Percentiles rank a stretch among this genome's conserved stretches.
Evolutionary conservation across 164 flowering plant species (phyloP).

Genomic region (Pachysandra terminalis): DNA sequence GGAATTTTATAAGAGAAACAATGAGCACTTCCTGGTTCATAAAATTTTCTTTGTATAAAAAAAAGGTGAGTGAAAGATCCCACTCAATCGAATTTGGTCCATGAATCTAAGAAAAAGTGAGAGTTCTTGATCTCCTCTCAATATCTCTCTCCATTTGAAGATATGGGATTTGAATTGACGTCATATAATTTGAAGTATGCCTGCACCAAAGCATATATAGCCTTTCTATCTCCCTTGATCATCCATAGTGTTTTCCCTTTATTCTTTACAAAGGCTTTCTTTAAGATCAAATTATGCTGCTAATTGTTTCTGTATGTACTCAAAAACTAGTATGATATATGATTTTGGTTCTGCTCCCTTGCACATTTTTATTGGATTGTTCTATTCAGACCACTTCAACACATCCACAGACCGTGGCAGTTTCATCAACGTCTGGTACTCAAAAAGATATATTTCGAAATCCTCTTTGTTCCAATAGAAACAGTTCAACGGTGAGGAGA

Average conservation of each 20-base stretch:
- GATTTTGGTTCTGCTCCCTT: neutral
- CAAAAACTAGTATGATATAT: neutral
- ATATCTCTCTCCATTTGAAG: too few relatives aligned
- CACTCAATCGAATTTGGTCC: too few relatives aligned
- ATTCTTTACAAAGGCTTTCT: neutral
- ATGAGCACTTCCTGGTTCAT: neutral
- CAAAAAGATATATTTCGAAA: conserved; percentile 28
- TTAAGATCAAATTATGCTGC: neutral
- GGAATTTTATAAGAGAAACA: neutral
- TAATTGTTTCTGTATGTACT: neutral
- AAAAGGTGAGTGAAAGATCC: too few relatives aligned
- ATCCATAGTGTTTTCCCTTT: neutral
- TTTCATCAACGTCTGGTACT: conserved; percentile 27
- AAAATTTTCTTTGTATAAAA: too few relatives aligned
- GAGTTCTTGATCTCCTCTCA: too few relatives aligned
- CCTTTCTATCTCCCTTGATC: neutral
- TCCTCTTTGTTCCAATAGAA: conserved; percentile 23
- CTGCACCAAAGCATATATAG: too few relatives aligned
- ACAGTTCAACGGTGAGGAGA: too few relatives aligned
- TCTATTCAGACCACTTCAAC: conserved; percentile 38
- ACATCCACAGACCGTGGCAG: conserved; percentile 30
- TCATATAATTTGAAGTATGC: too few relatives aligned
- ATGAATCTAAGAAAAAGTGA: too few relatives aligned
- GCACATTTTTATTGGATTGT: neutral
- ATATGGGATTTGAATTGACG: too few relatives aligned